Evolutionary conservation across 1,284 basidiomycete species (phyloP).

Genomic region (Erythrobasidium hasegawianum): DNA sequence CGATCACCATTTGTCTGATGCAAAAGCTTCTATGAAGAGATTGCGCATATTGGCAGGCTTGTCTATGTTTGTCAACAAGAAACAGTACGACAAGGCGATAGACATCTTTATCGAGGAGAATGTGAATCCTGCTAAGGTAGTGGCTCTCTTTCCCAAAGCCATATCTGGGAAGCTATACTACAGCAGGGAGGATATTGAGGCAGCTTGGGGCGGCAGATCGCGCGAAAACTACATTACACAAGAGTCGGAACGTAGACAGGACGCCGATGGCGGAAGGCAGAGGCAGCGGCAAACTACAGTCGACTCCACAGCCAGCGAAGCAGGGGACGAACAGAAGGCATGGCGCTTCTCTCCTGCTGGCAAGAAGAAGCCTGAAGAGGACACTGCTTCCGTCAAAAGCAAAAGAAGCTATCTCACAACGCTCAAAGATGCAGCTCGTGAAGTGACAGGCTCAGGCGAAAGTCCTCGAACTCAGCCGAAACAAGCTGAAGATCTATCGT

Average conservation of each 20-base stretch:
- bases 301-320: background rate
- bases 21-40: conserved; percentile 53
- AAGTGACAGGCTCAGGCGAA: background rate
- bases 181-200: conserved; percentile 67
- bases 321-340: conserved; percentile 47
- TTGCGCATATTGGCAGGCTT: conserved; percentile 30
- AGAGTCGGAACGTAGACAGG: conserved; percentile 26
- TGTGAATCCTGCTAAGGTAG: conserved; percentile 86
- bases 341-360: conserved; percentile 42
- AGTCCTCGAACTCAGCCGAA: background rate
- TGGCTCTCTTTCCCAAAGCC: conserved; percentile 77
- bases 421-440: conserved; percentile 1
- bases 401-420: conserved; percentile 39
- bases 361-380: conserved; percentile 54
- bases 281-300: background rate
- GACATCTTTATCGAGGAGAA: conserved; percentile 83
- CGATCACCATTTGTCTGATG: conserved; percentile 58
- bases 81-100: conserved; percentile 70
- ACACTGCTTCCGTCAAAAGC: conserved; percentile 57
- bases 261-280: background rate
- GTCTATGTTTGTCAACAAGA: conserved; percentile 57
- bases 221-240: conserved; percentile 7
- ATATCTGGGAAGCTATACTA: conserved; percentile 75
- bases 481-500: conserved; percentile 13
- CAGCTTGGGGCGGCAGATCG: conserved; percentile 68